Evolutionary conservation across 2,329 filamentous ascomycete species (phyloP).

Genomic region (Aciculosporium take): DNA sequence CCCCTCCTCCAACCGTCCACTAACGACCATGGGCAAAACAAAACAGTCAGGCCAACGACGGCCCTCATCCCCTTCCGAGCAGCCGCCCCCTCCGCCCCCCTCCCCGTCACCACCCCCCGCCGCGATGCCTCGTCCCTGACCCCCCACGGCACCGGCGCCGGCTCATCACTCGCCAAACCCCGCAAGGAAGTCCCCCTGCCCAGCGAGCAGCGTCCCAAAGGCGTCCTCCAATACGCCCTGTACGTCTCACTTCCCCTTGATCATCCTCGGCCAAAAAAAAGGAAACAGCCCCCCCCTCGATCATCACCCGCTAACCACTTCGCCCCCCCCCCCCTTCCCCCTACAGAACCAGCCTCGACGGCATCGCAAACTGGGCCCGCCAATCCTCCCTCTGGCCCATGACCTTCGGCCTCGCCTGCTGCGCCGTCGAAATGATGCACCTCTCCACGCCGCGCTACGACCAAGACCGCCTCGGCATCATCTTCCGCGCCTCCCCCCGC

Average conservation of each 20-base stretch:
- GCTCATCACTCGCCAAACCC: constrained; percentile 37
- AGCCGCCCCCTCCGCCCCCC: constrained; percentile 45
- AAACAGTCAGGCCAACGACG: constrained; percentile 48
- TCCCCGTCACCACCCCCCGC: constrained; percentile 47
- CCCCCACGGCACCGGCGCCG: constrained; percentile 38
- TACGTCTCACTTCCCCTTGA: constrained; percentile 38
- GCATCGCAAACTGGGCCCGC: constrained; percentile 70
- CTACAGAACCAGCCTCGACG: constrained; percentile 58
- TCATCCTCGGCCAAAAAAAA: too few relatives aligned
- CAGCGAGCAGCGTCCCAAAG: constrained; percentile 68
- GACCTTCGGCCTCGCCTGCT: constrained; percentile 80
- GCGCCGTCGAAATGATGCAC: constrained; percentile 88
- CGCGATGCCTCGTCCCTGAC: constrained; percentile 46
- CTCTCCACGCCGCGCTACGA: constrained; percentile 79
- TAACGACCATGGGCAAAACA: not conserved
- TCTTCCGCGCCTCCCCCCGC: constrained; percentile 76
- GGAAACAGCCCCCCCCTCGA: not conserved
- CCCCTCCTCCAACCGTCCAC: not conserved
- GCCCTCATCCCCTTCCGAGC: constrained; percentile 50
- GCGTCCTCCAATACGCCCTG: constrained; percentile 73
- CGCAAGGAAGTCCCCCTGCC: constrained; percentile 61
- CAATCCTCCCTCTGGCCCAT: constrained; percentile 80
- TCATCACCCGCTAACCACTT: not conserved
- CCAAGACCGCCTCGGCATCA: constrained; percentile 76
- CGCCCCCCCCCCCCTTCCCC: too few relatives aligned